Conservation (phyloP, 192 early-diverging fungal genomes). For the Linnemannia elongata region DNA sequence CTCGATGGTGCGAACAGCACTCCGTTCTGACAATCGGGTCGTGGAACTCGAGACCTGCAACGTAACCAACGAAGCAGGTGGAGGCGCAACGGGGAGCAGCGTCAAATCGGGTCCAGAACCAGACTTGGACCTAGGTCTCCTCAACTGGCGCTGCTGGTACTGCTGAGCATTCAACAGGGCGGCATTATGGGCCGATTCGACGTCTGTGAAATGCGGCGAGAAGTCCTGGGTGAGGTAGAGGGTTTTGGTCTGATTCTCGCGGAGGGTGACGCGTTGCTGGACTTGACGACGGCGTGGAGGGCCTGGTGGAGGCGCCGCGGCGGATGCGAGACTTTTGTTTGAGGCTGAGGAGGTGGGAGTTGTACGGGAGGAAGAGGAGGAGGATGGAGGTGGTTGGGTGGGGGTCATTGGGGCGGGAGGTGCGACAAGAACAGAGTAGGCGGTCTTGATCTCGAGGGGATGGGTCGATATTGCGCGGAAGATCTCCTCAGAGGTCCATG, state of each 20-base stretch:
- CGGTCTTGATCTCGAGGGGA: conserved; percentile 21
- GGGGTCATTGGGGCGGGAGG: not conserved
- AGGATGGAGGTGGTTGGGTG: not conserved
- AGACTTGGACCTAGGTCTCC: not conserved
- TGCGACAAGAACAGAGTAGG: not conserved
- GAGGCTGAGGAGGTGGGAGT: not conserved
- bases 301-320: not conserved
- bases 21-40: not conserved
- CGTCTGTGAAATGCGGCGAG: not conserved
- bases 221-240: not conserved
- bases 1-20: conserved; percentile 31
- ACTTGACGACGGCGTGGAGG: not conserved
- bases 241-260: not conserved
- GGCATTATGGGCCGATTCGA: not conserved
- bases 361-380: not conserved
- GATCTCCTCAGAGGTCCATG: conserved; percentile 23
- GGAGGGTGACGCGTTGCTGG: conserved; percentile 7
- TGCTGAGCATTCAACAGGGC: not conserved
- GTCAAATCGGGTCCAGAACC: not conserved
- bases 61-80: not conserved
- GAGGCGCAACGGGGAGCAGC: not conserved
- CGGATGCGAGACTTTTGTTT: not conserved
- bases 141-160: not conserved
- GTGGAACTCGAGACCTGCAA: conserved; percentile 10
- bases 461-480: conserved; percentile 1